phyloP scores from a whole-genome alignment of 73 alveolate species.

The Tetrahymena malaccensis region DNA sequence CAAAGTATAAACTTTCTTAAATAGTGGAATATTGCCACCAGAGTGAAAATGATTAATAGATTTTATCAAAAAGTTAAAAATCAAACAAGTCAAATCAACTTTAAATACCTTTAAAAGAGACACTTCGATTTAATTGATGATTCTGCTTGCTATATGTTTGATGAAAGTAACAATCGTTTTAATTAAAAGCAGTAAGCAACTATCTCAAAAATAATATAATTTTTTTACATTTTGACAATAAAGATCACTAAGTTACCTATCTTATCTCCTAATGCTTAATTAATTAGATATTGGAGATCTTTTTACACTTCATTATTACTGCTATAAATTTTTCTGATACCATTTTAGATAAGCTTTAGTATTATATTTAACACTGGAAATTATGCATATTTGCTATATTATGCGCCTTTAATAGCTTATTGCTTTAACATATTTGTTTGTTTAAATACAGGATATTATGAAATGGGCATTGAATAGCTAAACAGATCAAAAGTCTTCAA shows the following conservation, averaged over 20 bases:
- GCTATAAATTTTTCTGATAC: neutral
- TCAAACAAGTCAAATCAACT: neutral
- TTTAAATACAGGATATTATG: neutral
- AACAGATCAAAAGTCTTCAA: neutral
- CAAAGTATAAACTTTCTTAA: neutral
- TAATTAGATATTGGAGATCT: neutral
- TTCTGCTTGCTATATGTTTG: neutral
- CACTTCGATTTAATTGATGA: neutral
- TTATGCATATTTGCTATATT: neutral
- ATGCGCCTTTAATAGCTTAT: neutral
- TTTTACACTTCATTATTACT: neutral
- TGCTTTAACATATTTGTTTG: neutral
- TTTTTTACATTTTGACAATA: neutral
- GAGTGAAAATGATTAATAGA: neutral
- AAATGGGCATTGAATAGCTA: neutral
- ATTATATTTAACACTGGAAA: neutral
- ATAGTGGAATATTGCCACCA: neutral
- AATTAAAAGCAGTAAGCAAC: neutral
- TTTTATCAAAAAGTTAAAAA: neutral
- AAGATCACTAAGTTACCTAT: neutral
- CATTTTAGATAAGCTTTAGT: neutral
- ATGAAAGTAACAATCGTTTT: neutral
- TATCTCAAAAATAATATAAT: neutral
- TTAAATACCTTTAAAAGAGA: neutral
- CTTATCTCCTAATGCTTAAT: neutral